phyloP scores from a whole-genome alignment of 164 flowering plant species.

The Annona squamosa region DNA sequence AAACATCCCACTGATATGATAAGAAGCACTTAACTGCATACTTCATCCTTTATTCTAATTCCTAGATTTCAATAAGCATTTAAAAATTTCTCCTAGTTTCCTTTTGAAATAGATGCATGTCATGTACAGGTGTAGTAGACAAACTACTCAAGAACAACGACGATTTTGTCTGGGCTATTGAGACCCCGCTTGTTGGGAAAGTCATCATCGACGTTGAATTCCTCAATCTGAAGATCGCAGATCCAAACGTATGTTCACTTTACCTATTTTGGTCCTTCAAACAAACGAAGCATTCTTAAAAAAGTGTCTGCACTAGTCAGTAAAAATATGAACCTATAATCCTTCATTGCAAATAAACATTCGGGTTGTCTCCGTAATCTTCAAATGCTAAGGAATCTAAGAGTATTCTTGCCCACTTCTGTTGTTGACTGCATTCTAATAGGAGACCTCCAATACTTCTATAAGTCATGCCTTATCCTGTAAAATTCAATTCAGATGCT shows the following conservation, averaged over 20 bases:
- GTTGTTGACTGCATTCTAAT: not conserved
- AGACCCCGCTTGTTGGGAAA: slow-evolving; percentile 73
- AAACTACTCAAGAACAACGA: slow-evolving; percentile 67
- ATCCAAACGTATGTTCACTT: slow-evolving; percentile 38
- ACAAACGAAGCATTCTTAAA: too few relatives aligned
- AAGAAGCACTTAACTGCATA: too few relatives aligned
- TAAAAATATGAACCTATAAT: too few relatives aligned
- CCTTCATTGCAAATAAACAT: not conserved
- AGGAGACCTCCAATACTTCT: not conserved
- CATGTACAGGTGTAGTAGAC: slow-evolving; percentile 55
- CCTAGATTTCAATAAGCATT: too few relatives aligned
- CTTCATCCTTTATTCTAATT: too few relatives aligned
- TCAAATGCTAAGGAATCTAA: not conserved
- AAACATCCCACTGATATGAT: too few relatives aligned
- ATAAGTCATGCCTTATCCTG: not conserved
- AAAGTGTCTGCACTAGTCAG: too few relatives aligned
- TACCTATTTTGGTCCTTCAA: not conserved
- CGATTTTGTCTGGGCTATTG: slow-evolving; percentile 80
- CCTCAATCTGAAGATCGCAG: slow-evolving; percentile 65
- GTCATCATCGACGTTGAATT: slow-evolving; percentile 86
- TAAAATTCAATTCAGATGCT: not conserved
- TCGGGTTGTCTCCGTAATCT: not conserved
- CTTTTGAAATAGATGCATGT: not conserved
- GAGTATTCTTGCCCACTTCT: slow-evolving; percentile 1
- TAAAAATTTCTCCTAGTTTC: not conserved